A percentile compares a stretch with the other conserved stretches of the same genome.
These are phyloP conservation scores for Moniliophthora roreri DNA, from an alignment of 1,284 basidiomycete species.

Conservation along the genomic window DNA sequence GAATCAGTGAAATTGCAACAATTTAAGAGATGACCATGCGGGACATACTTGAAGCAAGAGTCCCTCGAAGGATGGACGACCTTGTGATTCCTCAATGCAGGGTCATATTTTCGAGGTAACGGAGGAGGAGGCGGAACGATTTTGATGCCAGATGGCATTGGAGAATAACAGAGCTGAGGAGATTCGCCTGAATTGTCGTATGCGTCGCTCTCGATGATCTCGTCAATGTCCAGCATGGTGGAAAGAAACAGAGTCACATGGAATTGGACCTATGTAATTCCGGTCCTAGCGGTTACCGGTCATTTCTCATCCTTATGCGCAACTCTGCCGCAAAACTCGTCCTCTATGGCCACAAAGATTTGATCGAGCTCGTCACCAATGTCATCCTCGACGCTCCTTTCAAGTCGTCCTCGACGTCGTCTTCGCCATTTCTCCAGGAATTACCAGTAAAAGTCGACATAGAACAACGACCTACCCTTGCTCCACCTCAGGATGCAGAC, in stretches of 20 bases:
- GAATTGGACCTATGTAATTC: too few species aligned
- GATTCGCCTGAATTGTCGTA: slow-evolving; percentile 5
- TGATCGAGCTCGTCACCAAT: background rate
- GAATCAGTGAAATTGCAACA: slow-evolving; percentile 9
- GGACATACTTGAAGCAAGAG: slow-evolving; percentile 68
- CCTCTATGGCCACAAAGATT: slow-evolving; percentile 2
- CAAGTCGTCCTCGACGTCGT: background rate
- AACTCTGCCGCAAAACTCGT: slow-evolving; percentile 1
- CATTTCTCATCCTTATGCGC: too few species aligned
- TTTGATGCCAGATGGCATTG: slow-evolving; percentile 40
- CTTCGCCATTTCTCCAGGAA: background rate
- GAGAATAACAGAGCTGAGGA: slow-evolving; percentile 24
- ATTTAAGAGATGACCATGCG: slow-evolving; percentile 1
- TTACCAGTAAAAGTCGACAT: slow-evolving; percentile 1
- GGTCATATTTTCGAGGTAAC: slow-evolving; percentile 52
- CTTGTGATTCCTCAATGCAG: slow-evolving; percentile 46
- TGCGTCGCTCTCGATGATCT: background rate
- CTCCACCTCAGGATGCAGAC: slow-evolving; percentile 46
- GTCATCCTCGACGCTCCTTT: slow-evolving; percentile 3
- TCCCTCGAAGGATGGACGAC: slow-evolving; percentile 71
- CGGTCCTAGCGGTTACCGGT: too few species aligned
- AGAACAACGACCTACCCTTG: slow-evolving; percentile 18
- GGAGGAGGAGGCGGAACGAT: slow-evolving; percentile 60
- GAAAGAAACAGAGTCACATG: background rate
- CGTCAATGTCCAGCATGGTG: slow-evolving; percentile 5